phyloP scores from a whole-genome alignment of 2,329 filamentous ascomycete genomes.

The Fusarium mexicanum region DNA sequence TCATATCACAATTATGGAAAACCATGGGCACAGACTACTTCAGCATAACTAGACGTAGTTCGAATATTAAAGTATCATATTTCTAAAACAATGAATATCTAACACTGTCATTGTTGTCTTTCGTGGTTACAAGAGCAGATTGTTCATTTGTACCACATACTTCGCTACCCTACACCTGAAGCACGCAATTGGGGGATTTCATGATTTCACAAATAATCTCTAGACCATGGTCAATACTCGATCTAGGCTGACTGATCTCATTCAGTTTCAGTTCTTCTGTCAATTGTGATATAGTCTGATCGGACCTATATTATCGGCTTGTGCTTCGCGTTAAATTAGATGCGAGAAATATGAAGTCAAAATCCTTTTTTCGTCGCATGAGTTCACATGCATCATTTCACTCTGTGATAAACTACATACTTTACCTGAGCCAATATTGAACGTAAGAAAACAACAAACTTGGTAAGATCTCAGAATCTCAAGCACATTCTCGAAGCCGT shows the following conservation, averaged over 20 bases:
- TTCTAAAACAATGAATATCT: not conserved
- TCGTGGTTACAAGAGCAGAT: too few relatives aligned
- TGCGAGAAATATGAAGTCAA: not conserved
- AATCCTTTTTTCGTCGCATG: fast-evolving
- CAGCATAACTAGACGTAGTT: too few relatives aligned
- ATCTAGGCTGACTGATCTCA: not conserved
- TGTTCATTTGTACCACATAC: not conserved
- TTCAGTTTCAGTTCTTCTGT: fast-evolving
- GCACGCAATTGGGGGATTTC: not conserved
- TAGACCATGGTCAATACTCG: not conserved
- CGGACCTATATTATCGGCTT: fast-evolving
- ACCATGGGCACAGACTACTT: not conserved
- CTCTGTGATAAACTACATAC: not conserved
- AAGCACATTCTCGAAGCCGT: not conserved
- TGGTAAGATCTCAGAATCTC: not conserved
- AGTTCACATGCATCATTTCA: too few relatives aligned
- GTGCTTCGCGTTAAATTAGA: not conserved
- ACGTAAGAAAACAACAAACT: not conserved
- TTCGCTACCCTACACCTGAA: not conserved
- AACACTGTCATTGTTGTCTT: not conserved
- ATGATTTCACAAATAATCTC: not conserved
- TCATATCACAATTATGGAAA: too few relatives aligned
- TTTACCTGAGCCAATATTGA: too few relatives aligned
- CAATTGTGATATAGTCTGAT: not conserved
- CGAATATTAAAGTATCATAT: fast-evolving